Evolutionary conservation across 257 asterid species (phyloP).

Genomic region (Orobanche coerulescens): DNA sequence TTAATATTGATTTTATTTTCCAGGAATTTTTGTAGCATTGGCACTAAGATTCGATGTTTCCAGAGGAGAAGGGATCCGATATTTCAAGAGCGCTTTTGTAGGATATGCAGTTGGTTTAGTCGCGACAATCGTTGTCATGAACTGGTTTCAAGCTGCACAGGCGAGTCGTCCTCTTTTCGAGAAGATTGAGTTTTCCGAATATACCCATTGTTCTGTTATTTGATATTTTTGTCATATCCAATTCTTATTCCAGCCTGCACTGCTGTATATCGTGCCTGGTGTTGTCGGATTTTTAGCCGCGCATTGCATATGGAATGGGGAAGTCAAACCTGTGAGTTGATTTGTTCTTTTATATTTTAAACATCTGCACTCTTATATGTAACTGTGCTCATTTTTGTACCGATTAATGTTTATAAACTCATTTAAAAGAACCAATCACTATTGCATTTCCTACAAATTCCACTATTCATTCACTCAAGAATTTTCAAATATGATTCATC

Average conservation of each 20-base stretch:
- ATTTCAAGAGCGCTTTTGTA: slow-evolving; percentile 82
- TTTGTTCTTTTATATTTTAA: neutral
- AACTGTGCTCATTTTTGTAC: no score
- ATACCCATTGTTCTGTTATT: neutral
- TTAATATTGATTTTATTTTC: slow-evolving; percentile 12
- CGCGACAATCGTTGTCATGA: slow-evolving; percentile 78
- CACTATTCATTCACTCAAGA: no score
- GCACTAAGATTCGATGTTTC: slow-evolving; percentile 93
- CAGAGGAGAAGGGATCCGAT: slow-evolving; percentile 66
- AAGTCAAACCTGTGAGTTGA: slow-evolving; percentile 69
- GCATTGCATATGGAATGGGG: slow-evolving; percentile 87
- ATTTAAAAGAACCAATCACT: no score
- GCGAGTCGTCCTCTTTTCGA: slow-evolving; percentile 29
- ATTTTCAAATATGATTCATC: no score
- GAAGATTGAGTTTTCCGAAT: neutral
- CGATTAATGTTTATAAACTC: no score
- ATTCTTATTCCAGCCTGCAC: slow-evolving; percentile 67
- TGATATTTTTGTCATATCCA: neutral
- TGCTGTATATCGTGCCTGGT: slow-evolving; percentile 87
- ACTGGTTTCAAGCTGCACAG: slow-evolving; percentile 99
- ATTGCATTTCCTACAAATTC: no score
- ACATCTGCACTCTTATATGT: no score
- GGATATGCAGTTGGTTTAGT: slow-evolving; percentile 72
- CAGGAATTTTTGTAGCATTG: slow-evolving; percentile 97
- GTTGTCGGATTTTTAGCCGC: slow-evolving; percentile 87